Evolutionary conservation across 805 yeast species (phyloP), one percentile per base, ranked within the genome.

Genomic region (Gaillardinia entomophila): DNA sequence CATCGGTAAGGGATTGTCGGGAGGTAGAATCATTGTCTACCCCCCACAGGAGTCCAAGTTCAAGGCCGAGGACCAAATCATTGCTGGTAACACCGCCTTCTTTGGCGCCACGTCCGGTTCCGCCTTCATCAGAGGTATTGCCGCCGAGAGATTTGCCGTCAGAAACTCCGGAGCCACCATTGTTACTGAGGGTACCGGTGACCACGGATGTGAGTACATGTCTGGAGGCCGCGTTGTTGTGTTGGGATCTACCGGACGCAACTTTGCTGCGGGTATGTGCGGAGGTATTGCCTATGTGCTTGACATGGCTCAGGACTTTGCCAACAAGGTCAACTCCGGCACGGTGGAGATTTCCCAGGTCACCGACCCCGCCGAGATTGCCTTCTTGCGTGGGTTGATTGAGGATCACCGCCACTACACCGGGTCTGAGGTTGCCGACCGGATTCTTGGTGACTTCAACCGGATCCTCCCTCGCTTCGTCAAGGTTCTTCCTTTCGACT

Each of bases 201-300:
- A 90, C 60, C 97, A 90, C 60, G 98, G 98, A 32, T 90, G 97
- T 68, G 98, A 90, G 66, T 90, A 90, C 67, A 90, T 90, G 98
- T 89, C 97, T 48, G 97, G 98, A 60, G 98, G 98, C 57, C 79
- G 97, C 51, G 96, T 92, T 41, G 87, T 90, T 54, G 88, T 90
- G 30, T 74, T 90, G 46, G 96, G 97, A 29, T 66, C 79, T 38
- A 85, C 96, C 49, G 97, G 96, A 37, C 78, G 97, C 42, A 82
- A 88, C 70, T 84, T 84, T 57, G 96, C 85, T 40, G 96, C 98
- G 35, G 98, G 98, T 71, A 92, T 92, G 83, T 89, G 97, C 49
- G 98, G 98, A 65, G 98, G 98, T 77, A 90, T 92, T 60, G 95
- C 96, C 12, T 90, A 90, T 55, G 97, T 94, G 38, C 72, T 90